Percentiles rank a stretch among this genome's conserved stretches.
Evolutionary conservation across 2,329 filamentous ascomycete species (phyloP).

Genomic region (Leptographium radiaticola): DNA sequence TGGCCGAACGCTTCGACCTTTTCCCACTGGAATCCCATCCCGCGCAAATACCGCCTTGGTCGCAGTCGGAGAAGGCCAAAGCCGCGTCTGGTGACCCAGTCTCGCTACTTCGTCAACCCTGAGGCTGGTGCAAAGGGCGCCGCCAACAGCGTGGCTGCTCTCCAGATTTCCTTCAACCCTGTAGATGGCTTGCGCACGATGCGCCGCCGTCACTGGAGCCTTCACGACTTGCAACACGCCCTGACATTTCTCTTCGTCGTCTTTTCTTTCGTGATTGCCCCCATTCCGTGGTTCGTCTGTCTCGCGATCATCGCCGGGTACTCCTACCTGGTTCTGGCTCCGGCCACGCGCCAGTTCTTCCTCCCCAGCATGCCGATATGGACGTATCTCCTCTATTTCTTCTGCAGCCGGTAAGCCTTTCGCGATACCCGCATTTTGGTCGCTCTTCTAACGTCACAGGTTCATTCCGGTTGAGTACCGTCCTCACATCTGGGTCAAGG

Average conservation of each 20-base stretch:
- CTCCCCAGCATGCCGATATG: constrained; percentile 75
- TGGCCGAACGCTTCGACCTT: constrained; percentile 17
- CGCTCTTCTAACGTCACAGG: constrained; percentile 29
- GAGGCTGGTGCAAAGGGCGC: not conserved
- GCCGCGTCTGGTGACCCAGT: constrained; percentile 6
- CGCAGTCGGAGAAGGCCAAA: constrained; percentile 10
- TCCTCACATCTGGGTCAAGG: constrained; percentile 89
- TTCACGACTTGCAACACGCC: constrained; percentile 76
- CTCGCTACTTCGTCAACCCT: constrained; percentile 11
- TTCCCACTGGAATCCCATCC: constrained; percentile 19
- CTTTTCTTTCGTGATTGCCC: constrained; percentile 74
- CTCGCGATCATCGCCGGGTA: constrained; percentile 55
- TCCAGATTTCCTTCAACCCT: constrained; percentile 75
- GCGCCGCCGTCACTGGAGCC: constrained; percentile 64
- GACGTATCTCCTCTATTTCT: constrained; percentile 83
- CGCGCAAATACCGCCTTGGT: constrained; percentile 17
- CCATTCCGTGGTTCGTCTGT: constrained; percentile 69
- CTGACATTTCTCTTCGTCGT: constrained; percentile 61
- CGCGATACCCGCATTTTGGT: not conserved
- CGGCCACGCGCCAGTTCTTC: constrained; percentile 81
- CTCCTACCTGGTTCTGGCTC: constrained; percentile 60
- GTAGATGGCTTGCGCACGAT: constrained; percentile 64
- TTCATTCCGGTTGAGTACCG: constrained; percentile 84
- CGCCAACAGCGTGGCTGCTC: constrained; percentile 51
- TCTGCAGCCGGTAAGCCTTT: constrained; percentile 64